Base-by-base conservation (phyloP, 2,329 filamentous ascomycete genomes). In the Claviceps pusilla region DNA sequence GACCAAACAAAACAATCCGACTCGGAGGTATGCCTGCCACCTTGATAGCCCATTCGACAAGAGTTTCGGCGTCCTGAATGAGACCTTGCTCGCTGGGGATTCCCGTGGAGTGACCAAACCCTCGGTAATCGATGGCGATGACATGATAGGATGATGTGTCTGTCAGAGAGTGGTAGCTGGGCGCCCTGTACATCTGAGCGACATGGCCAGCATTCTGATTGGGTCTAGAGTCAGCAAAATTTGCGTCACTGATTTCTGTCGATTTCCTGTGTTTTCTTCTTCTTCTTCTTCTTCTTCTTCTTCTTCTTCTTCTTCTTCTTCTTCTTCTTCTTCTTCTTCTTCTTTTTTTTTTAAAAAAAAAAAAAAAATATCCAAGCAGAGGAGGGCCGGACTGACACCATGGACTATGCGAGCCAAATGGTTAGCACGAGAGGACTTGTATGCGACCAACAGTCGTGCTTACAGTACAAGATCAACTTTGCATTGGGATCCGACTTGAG, bases 61-160 rank as follows among this genome's bases (percentile, higher is more conserved):
- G 71, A 0, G 88, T 76, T 3, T 85, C 74, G 16, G 84, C 88
- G 65, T 97, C 91, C 4, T 79, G 80, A 54, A 95, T 87, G 7
- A 97, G 71, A 0, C 91, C 91, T 41, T 77, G 71, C 70, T 97
- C 91, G 0, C 83, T 84, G 0, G 91, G 91, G 4, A 69, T 71
- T n/a, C 91, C 89, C 0, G 83, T 87, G 9, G 87, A 93, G 43
- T 80, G 76, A 0, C 89, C 90, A 61, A 88, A 96, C 7, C 90
- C 90, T 19, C 90, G 85, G 69, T 96, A 96, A 72, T 95, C 89
- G 62, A 95, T 82, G 43, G 88, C 80, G n/a, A 96, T 74, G 48
- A 95, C 79, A 64, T 96, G 90, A 54, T 89, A 82, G 0, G 77
- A 78, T 2, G 85, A 86, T 3, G 83, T 81, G 52, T 85, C 79